phyloP scores from a whole-genome alignment of 2,329 filamentous ascomycete genomes.

The Diaporthe caulivora region DNA sequence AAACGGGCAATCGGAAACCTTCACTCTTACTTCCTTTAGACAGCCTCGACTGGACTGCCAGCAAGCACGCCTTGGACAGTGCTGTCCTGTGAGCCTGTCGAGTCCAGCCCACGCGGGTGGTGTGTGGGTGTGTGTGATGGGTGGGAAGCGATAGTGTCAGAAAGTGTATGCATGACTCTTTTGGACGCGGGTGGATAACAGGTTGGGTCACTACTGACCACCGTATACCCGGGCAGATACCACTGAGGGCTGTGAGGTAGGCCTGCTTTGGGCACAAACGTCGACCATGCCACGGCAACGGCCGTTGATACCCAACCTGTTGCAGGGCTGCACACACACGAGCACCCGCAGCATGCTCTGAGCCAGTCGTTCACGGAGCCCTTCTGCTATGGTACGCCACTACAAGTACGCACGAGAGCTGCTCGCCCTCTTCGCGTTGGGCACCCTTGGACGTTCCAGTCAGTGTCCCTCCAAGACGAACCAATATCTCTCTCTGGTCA shows the following conservation, averaged over 20 bases:
- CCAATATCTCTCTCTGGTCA: background rate
- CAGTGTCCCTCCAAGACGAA: background rate
- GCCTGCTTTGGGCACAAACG: constrained; percentile 47
- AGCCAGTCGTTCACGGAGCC: constrained; percentile 44
- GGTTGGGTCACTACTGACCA: constrained; percentile 8
- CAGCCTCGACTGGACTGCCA: background rate
- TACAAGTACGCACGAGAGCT: background rate
- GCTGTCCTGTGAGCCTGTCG: background rate
- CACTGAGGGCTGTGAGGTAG: constrained; percentile 10
- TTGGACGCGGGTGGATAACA: background rate
- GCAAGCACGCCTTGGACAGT: background rate
- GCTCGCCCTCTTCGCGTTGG: constrained; percentile 4
- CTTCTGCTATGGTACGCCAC: background rate
- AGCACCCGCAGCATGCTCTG: constrained; percentile 29
- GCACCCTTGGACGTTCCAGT: background rate
- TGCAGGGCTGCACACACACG: constrained; percentile 42
- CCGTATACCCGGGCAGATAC: no score
- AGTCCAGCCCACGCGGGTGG: background rate
- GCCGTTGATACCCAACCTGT: constrained; percentile 50
- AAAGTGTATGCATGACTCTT: constrained; percentile 2
- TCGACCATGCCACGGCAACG: constrained; percentile 40
- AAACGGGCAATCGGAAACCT: constrained; percentile 1
- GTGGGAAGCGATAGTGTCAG: constrained; percentile 1
- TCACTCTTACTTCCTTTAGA: background rate
- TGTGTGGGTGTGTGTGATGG: background rate